phyloP scores from a whole-genome alignment of 2,329 filamentous ascomycete genomes.

The Cercospora sp. region DNA sequence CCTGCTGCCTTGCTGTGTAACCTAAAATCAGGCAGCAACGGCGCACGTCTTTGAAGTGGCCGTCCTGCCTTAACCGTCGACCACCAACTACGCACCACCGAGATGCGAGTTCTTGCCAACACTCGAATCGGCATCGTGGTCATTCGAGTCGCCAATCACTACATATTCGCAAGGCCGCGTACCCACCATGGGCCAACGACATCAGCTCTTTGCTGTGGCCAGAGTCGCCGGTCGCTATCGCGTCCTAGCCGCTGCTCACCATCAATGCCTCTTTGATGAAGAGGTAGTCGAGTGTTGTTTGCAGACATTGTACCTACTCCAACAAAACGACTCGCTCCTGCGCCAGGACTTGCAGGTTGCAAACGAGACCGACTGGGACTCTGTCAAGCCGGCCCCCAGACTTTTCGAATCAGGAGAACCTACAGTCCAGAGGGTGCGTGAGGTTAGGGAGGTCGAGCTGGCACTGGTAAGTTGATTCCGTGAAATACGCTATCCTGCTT shows the following conservation, averaged over 20 bases:
- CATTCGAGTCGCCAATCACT: neutral
- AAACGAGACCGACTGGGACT: neutral
- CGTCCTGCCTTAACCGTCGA: too few relatives aligned
- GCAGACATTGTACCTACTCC: neutral
- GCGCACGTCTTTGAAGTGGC: too few relatives aligned
- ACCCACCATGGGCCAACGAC: conserved; percentile 32
- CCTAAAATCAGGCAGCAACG: neutral
- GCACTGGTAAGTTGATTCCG: too few relatives aligned
- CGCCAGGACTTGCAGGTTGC: conserved; percentile 13
- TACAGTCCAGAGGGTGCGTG: too few relatives aligned
- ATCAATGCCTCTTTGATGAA: conserved; percentile 27
- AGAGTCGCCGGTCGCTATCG: conserved; percentile 31
- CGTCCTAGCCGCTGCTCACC: conserved; percentile 30
- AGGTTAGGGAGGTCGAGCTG: too few relatives aligned
- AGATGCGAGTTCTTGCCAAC: too few relatives aligned
- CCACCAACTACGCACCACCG: too few relatives aligned
- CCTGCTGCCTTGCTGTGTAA: neutral
- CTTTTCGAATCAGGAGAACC: too few relatives aligned
- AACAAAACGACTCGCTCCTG: conserved; percentile 3
- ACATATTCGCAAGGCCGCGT: neutral
- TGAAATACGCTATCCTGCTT: too few relatives aligned
- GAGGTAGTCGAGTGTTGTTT: conserved; percentile 22
- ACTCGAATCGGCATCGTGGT: too few relatives aligned
- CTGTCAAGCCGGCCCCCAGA: neutral
- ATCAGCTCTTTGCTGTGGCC: conserved; percentile 35